Base-by-base conservation (phyloP, 192 early-diverging fungal species). In the Coemansia sp. region DNA sequence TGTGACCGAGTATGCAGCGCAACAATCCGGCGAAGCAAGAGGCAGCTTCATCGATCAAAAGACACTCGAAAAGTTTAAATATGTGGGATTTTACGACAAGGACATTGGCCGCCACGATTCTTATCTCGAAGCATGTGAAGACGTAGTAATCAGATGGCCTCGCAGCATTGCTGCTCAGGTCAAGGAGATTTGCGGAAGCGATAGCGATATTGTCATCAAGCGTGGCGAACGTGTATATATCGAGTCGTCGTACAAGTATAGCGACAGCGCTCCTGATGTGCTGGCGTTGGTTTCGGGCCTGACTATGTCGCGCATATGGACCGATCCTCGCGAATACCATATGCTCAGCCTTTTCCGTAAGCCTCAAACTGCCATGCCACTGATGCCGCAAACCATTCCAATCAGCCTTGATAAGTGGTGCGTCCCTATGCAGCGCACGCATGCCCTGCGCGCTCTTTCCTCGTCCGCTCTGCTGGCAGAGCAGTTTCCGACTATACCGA, bases 171-270 rank as follows among this genome's bases (percentile, higher is more conserved):
- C 39, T 9, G 15, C 21, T 7, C 52, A 50, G 8, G 63, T 66
- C 42, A 53, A 42, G 36, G 55, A 65, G 31, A 38, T 64, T 13
- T 53, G 53, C 19, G 57, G 53, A 6, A 39, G 59, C 14, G 44
- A 61, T 18, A 45, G 68, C 9, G 37, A 45, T 19, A 50, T 92
- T 18, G 39, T 45, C 0, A 59, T 96, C 14, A 67, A 73, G 16
- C 80, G 84, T 50, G 89, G 83, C 39, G 94, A 97, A 62, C 69
- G 90, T 11, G 89, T 97, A 55, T 88, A 91, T 63, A 71, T 97
- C 40, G 94, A 95, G 68, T 90, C 90, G 54, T 87, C 88, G 1
- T 87, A 91, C 84, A 97, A 97, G 79, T 95, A 88, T 59, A 80
- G 79, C 14, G 37, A 53, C 1, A 55, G 41, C 3, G 91, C 91